Evolutionary conservation across 176 grass and related monocot genomes (phyloP), one percentile per base, ranked within the genome.

Genomic region (Eleusine indica): DNA sequence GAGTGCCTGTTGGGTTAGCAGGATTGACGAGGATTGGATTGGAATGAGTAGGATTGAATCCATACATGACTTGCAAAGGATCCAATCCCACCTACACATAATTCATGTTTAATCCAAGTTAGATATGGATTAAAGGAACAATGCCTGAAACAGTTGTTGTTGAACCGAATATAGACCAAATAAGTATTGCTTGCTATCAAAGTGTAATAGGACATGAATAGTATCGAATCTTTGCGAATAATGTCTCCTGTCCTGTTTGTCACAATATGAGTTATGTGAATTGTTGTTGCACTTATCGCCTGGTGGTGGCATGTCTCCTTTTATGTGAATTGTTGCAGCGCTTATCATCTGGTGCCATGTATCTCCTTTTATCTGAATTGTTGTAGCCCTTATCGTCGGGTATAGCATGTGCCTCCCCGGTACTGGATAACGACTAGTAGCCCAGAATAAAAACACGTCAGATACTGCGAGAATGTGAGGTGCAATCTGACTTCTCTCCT

Each of bases 141-240:
- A 35, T 1, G 32, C 32, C 32, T 35, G 32, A 44, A 67, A 67
- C 19, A 7, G 56, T 47, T 61, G 47, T 12, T 10, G 68, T 35
- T 42, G 57, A 68, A 74, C 73, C 21, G n/a, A 68, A 53, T 68
- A 82, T 39, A 49, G 40, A 51, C 67, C 73, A 53, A 83, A 35
- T 60, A 83, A 57, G 62, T 75, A 75, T 83, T 79, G 19, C 74
- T 78, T 83, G 15, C 74, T 78, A 41, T 82, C 47, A 41, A n/a
- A 16, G 15, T 25, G 16, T 61, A 83, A 77, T 48, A 46, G 70
- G 39, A 30, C 67, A 18, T 14, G 52, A 88, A 63, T 66, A 81
- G 38, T 51, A 18, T 70, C 1, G 35, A 71, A 72, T 56, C 44
- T 58, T 71, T 77, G 78, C 54, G 9, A 82, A 73, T 86, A 77